phyloP scores from a whole-genome alignment of 1,139 yeast genomes.

The Kodamaea suecica region DNA sequence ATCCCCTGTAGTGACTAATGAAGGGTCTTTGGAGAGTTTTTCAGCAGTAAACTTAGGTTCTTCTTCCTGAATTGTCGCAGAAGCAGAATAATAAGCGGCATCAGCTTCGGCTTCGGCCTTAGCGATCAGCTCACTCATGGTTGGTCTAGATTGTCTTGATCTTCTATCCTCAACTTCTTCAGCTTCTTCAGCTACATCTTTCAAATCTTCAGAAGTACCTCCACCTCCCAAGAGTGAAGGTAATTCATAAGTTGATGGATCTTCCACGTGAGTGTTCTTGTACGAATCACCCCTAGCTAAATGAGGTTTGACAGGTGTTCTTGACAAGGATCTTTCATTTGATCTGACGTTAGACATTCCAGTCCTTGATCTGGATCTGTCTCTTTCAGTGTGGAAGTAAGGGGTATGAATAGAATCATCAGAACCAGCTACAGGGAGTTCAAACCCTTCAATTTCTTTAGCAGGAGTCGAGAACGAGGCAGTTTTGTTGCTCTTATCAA shows the following conservation, averaged over 20 bases:
- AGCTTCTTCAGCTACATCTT: slow-evolving; percentile 10
- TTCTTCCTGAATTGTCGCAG: slow-evolving; percentile 1
- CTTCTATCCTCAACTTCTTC: slow-evolving; percentile 33
- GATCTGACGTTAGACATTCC: slow-evolving; percentile 13
- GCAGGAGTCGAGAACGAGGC: slow-evolving; percentile 8
- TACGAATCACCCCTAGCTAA: slow-evolving; percentile 67
- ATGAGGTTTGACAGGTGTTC: slow-evolving; percentile 46
- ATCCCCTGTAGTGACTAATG: slow-evolving; percentile 49
- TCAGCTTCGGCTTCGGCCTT: slow-evolving; percentile 36
- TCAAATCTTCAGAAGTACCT: slow-evolving; percentile 6
- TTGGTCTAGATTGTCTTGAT: slow-evolving; percentile 45
- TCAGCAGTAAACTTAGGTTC: slow-evolving; percentile 14
- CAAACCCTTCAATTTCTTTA: slow-evolving; percentile 6
- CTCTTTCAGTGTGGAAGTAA: slow-evolving; percentile 38
- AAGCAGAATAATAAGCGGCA: slow-evolving; percentile 9
- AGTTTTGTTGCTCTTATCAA: neutral
- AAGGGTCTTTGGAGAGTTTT: slow-evolving; percentile 35
- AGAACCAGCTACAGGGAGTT: neutral
- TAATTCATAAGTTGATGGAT: slow-evolving; percentile 43
- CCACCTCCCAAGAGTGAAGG: slow-evolving; percentile 42
- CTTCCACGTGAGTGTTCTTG: slow-evolving; percentile 43
- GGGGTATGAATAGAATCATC: slow-evolving; percentile 41
- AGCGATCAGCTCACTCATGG: slow-evolving; percentile 50
- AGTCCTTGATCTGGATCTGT: slow-evolving; percentile 25
- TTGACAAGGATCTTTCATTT: slow-evolving; percentile 17